Evolutionary conservation across 2,329 filamentous ascomycete species (phyloP).

Genomic region (Curvularia verruculosa): DNA sequence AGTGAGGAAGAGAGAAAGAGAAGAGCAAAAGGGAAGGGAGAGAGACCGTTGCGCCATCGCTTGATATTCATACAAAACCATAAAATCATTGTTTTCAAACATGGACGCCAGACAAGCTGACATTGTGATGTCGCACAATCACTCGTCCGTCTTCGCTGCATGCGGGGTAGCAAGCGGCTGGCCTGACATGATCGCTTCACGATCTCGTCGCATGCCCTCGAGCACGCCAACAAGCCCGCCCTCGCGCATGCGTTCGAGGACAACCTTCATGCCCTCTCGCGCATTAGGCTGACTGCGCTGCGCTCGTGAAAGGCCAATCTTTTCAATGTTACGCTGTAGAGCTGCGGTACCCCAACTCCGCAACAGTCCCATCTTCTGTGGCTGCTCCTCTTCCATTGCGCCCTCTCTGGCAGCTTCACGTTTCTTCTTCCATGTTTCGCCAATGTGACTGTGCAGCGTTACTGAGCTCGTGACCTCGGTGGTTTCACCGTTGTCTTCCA

Average conservation of each 20-base stretch:
- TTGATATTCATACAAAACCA: conserved; percentile 32
- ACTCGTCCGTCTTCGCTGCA: conserved; percentile 31
- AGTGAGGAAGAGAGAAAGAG: conserved; percentile 14
- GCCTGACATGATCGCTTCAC: conserved; percentile 50
- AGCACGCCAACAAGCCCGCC: conserved; percentile 73
- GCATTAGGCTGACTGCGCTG: conserved; percentile 80
- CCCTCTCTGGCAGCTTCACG: conserved; percentile 51
- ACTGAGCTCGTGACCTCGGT: conserved; percentile 78
- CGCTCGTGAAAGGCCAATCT: conserved; percentile 76
- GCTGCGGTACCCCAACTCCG: conserved; percentile 70
- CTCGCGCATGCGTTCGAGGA: conserved; percentile 71
- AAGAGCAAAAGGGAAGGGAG: conserved; percentile 16
- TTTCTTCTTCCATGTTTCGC: conserved; percentile 66
- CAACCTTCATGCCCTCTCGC: conserved; percentile 81
- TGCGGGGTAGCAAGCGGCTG: conserved; percentile 25
- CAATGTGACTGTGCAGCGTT: conserved; percentile 73
- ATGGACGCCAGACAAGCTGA: background rate
- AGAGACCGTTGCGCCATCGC: conserved; percentile 41
- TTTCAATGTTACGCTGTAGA: conserved; percentile 81
- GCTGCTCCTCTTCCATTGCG: conserved; percentile 52
- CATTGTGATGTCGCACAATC: background rate
- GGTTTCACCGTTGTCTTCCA: conserved; percentile 45
- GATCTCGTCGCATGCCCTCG: conserved; percentile 71
- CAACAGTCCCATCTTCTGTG: conserved; percentile 62
- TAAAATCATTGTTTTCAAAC: conserved; percentile 4